phyloP scores from a whole-genome alignment of 1,284 basidiomycete genomes.

The Cryptococcus sp. region DNA sequence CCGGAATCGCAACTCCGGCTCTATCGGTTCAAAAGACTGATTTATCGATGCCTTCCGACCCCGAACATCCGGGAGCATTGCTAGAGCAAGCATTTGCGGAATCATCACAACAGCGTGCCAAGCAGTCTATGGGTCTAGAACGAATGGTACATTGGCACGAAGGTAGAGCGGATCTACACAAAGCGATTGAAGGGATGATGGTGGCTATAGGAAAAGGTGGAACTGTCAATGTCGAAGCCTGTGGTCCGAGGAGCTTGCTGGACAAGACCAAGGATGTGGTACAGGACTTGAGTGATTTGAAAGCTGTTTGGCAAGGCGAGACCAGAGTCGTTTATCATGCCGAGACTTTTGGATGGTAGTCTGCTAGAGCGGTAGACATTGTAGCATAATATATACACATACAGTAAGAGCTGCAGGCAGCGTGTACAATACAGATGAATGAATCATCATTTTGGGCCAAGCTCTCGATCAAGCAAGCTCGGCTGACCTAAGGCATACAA shows the following conservation, averaged over 20 bases:
- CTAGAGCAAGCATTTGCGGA: constrained; percentile 6
- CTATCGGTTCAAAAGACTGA: constrained; percentile 2
- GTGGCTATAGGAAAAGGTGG: constrained; percentile 9
- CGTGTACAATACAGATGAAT: too few species aligned
- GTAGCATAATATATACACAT: background rate
- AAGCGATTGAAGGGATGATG: constrained; percentile 12
- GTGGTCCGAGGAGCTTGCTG: constrained; percentile 21
- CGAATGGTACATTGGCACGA: constrained; percentile 19
- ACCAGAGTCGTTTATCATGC: constrained; percentile 19
- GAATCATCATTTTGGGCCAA: too few species aligned
- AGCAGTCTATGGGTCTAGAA: constrained; percentile 12
- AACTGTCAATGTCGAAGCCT: constrained; percentile 19
- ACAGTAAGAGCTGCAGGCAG: too few species aligned
- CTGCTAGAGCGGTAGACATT: background rate
- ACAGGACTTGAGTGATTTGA: constrained; percentile 9
- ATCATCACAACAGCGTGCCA: constrained; percentile 2
- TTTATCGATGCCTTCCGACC: constrained; percentile 1
- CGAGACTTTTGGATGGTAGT: constrained; percentile 29
- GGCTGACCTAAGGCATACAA: background rate
- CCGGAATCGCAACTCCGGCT: constrained; percentile 4
- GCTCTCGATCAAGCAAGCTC: background rate
- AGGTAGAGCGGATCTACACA: constrained; percentile 20
- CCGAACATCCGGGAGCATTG: background rate
- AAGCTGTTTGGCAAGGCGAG: constrained; percentile 16
- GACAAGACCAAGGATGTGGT: constrained; percentile 14